Evolutionary conservation across 768 basidiomycete species (phyloP).

Genomic region (Gyrodon lividus): DNA sequence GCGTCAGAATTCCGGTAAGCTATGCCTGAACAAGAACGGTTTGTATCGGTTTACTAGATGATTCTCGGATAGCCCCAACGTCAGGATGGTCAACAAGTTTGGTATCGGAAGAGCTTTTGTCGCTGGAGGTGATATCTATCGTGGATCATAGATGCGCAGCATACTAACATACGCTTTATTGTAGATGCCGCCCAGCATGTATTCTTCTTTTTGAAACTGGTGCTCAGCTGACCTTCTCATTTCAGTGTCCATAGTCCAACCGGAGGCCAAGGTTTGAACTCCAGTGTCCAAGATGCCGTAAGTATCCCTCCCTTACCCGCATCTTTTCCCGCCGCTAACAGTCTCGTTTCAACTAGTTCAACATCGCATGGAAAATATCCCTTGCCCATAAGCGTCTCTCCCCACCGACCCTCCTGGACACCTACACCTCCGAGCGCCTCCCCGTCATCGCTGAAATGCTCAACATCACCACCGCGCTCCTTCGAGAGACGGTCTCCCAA

Average conservation of each 20-base stretch:
- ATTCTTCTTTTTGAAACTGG: background rate
- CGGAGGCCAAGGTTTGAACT: conserved; percentile 36
- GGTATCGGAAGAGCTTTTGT: conserved; percentile 44
- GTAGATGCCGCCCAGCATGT: conserved; percentile 47
- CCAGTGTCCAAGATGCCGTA: conserved; percentile 40
- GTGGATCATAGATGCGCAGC: background rate
- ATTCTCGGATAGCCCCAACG: conserved; percentile 38
- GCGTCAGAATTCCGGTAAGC: conserved; percentile 29
- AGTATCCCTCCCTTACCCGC: conserved; percentile 11
- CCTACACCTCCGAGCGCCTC: conserved; percentile 45
- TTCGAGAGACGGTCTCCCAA: background rate
- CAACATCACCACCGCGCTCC: conserved; percentile 33
- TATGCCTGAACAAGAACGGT: conserved; percentile 7
- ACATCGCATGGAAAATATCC: conserved; percentile 47
- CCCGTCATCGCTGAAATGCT: conserved; percentile 48
- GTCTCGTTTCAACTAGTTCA: conserved; percentile 28
- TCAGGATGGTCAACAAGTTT: conserved; percentile 47
- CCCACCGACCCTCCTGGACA: conserved; percentile 35
- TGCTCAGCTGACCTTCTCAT: too few species aligned
- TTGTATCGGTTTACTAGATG: conserved; percentile 1
- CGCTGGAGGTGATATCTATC: conserved; percentile 37
- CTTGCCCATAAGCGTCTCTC: conserved; percentile 40
- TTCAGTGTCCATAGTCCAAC: conserved; percentile 25
- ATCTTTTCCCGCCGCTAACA: background rate
- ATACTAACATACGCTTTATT: background rate